Evolutionary conservation across 495 filamentous ascomycete species (phyloP), one percentile per base, ranked within the genome.

Genomic region (Penicillium argentinense): DNA sequence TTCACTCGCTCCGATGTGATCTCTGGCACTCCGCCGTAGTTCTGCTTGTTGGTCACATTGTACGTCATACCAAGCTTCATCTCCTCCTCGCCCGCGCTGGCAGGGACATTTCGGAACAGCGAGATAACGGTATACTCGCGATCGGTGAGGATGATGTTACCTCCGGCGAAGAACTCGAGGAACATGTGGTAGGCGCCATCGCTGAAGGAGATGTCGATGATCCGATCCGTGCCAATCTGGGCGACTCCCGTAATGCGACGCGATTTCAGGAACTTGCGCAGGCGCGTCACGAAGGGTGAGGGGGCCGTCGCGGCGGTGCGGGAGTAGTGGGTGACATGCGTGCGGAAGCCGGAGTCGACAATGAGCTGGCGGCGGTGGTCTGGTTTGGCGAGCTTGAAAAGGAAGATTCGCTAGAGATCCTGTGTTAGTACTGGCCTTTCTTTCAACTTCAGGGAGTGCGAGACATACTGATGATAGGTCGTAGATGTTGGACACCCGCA

Each of bases 121-220:
- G 86, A 81, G 9, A 97, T 59, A 47, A 96, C 86, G 37, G 80
- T 87, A 43, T 88, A 71, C 11, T 92, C 85, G 28, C 76, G 74
- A 59, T 97, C 89, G 3, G 91, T 95, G 39, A 98, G 73, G 40
- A 98, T 86, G 44, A 98, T 84, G 64, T 98, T 98, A 25, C 93
- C 93, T n/a, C 80, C 81, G 3, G 93, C 92, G 67, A 93, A 98
- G 69, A 98, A 98, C 67, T 98, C 93, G 28, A 98, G 71, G 61
- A 89, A 95, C 26, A 98, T 71, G 27, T 85, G 77, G 60, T 92
- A 97, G 51, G 80, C 76, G 14, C 93, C 92, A 72, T 96, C 90
- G 57, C 87, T 92, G 65, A 98, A 96, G 62, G 85, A 79, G 42
- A 97, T 80, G 59, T 96, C 90, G 43, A 98, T 86, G 45, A 98